Evolutionary conservation across 352 stramenopile genomes (phyloP).

Genomic region (Poterioochromonas sp.): DNA sequence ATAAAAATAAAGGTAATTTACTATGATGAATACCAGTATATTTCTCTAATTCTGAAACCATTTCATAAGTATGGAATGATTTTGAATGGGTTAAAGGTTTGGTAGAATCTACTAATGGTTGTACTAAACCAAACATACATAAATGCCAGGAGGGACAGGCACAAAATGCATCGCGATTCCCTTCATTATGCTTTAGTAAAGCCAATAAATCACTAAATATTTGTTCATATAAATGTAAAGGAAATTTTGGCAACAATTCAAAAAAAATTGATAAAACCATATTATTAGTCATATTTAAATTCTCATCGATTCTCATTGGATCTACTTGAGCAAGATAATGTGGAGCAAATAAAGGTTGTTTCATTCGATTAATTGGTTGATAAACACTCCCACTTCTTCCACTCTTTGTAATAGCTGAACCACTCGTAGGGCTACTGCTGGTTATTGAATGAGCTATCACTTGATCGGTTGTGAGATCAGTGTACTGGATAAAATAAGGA

Average conservation of each 20-base stretch:
- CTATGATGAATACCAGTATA: background rate
- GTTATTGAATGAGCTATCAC: no score
- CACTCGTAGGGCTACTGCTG: no score
- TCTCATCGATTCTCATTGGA: no score
- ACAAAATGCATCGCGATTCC: constrained; percentile 4
- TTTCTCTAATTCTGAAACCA: constrained; percentile 2
- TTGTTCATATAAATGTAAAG: background rate
- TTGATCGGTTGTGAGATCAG: no score
- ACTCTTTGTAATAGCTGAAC: no score
- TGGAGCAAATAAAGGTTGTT: background rate
- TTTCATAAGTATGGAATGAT: background rate
- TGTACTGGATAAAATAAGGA: no score
- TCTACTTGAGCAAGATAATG: background rate
- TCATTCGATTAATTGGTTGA: background rate
- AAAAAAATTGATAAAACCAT: constrained; percentile 19
- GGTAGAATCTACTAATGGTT: background rate
- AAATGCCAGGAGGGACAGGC: constrained; percentile 20
- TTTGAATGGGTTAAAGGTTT: background rate
- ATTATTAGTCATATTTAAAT: background rate
- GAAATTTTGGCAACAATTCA: constrained; percentile 19
- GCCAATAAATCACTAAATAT: constrained; percentile 24
- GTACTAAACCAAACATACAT: constrained; percentile 29
- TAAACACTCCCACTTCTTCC: background rate
- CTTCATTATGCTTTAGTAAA: constrained; percentile 20
- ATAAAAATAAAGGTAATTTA: background rate